Evolutionary conservation across 306 rosid species (phyloP), one percentile per base, ranked within the genome.

Genomic region (Glycine soja): DNA sequence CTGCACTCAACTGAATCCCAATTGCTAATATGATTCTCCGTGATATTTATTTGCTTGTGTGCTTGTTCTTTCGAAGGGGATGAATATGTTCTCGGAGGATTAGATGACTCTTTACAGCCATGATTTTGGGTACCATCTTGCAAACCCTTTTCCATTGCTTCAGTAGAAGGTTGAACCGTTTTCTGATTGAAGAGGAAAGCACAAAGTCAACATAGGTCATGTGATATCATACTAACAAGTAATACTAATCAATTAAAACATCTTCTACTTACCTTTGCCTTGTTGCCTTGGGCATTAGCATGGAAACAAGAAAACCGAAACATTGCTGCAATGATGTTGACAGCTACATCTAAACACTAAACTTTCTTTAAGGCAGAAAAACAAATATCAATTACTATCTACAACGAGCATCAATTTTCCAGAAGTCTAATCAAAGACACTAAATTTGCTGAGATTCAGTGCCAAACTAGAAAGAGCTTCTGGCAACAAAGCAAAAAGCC

Each of bases 221-320:
- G 34, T 10, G 50, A 71, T 69, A 69, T 46, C 74, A 69, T 65
- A 80, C 52, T 15, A 84, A 61, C 64, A 52, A 69, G 68, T 67
- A 59, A 75, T 14, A 84, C 58, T 5, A 42, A 76, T 58, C 68
- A 32, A 7, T 58, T 19, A 58, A 53, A 13, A 30, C 76, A 78
- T 74, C 74, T 66, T 79, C 51, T 40, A 61, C 88, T 88, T 82
- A 95, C 97, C 99, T 91, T 93, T 74, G 90, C 65, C 84, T 87
- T 93, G 85, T 88, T 86, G 84, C 56, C 38, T 51, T 79, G 91
- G 69, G 52, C 52, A 76, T 86, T 80, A 79, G 90, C 79, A 47
- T 88, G 82, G 91, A 95, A 95, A 90, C 97, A 93, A 32, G 93
- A 90, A 84, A 93, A 95, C 75, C 86, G 87, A 83, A 91, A 85